Evolutionary conservation across 139 green algal genomes (phyloP).

Genomic region (Chlamydomonas incerta): DNA sequence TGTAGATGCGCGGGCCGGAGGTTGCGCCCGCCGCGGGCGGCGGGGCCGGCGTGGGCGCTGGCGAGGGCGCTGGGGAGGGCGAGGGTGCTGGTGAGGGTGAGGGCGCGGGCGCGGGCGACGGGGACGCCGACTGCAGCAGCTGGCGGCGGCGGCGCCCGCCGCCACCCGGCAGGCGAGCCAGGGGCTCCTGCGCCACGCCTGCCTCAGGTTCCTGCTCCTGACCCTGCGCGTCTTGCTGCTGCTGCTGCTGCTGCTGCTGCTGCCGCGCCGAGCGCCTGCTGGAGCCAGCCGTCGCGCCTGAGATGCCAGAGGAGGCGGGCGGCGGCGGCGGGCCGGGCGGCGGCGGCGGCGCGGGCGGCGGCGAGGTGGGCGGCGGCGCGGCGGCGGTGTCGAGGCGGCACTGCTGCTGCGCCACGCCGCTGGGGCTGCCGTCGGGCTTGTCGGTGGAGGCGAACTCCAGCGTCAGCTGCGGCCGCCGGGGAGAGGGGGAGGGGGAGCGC

Average conservation of each 20-base stretch:
- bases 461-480: background rate
- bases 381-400: background rate
- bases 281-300: too few species aligned
- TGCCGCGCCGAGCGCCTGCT: too few species aligned
- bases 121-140: background rate
- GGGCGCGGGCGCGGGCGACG: background rate
- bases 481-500: background rate
- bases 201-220: too few species aligned
- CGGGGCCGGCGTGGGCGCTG: too few species aligned
- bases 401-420: constrained; percentile 1
- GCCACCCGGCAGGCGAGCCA: too few species aligned
- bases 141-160: background rate
- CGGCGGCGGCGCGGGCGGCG: background rate
- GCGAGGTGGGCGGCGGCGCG: constrained; percentile 10
- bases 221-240: too few species aligned
- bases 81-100: too few species aligned
- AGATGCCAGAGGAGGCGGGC: background rate
- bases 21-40: too few species aligned
- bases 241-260: too few species aligned
- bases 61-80: too few species aligned
- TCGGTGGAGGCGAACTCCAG: background rate
- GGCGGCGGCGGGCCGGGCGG: background rate
- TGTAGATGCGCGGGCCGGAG: background rate
- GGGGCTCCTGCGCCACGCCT: too few species aligned
- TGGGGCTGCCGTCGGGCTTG: background rate